Evolutionary conservation across 495 filamentous ascomycete genomes (phyloP).

Genomic region (Hypoxylon perforatum): DNA sequence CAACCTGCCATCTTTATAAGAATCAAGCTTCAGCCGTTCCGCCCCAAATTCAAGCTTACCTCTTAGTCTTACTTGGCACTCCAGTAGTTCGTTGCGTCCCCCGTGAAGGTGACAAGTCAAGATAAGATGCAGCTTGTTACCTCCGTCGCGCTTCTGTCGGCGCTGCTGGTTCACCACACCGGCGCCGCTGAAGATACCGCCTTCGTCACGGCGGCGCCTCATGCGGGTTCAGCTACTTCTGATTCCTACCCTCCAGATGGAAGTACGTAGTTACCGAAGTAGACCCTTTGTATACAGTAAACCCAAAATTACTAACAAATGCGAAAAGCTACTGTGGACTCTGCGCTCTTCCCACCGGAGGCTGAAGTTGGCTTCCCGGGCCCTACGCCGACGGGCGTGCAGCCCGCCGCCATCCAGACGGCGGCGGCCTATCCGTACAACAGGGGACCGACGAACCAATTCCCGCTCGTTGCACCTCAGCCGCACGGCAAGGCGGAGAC

Average conservation of each 20-base stretch:
- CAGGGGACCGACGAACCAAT: conserved; percentile 41
- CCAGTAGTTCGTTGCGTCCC: conserved; percentile 1
- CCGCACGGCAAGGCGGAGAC: conserved; percentile 30
- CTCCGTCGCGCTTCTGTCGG: conserved; percentile 22
- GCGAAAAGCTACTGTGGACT: conserved; percentile 35
- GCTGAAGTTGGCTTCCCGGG: conserved; percentile 39
- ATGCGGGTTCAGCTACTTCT: conserved; percentile 37
- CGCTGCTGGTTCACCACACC: conserved; percentile 26
- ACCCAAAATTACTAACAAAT: conserved; percentile 14
- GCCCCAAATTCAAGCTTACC: conserved; percentile 23
- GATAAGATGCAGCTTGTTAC: conserved; percentile 36
- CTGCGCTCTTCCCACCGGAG: conserved; percentile 42
- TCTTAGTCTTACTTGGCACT: conserved; percentile 27
- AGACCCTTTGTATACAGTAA: background rate
- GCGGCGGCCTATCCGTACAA: conserved; percentile 43
- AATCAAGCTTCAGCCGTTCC: conserved; percentile 25
- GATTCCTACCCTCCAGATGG: conserved; percentile 38
- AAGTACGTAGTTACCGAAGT: conserved; percentile 27
- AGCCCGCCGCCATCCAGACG: conserved; percentile 39
- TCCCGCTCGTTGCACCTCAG: conserved; percentile 41
- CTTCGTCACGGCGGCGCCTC: conserved; percentile 29
- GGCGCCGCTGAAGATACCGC: conserved; percentile 27
- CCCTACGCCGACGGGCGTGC: conserved; percentile 38
- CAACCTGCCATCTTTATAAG: conserved; percentile 30
- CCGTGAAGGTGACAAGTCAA: background rate